Evolutionary conservation across 345 rosid species (phyloP).

Genomic region (Camelina sativa): DNA sequence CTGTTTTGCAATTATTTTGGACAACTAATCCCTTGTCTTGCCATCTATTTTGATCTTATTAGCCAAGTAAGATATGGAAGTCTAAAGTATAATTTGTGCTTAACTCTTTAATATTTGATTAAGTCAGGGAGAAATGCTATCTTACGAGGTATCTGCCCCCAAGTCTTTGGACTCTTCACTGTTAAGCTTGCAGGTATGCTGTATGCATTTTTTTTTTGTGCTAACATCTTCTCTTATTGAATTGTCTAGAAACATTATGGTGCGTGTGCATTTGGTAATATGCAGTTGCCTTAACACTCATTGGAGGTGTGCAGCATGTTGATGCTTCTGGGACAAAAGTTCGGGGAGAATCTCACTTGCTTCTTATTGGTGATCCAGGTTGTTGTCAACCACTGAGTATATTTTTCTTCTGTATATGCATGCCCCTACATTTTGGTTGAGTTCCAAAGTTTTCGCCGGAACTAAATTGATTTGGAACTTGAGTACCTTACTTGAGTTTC

Average conservation of each 20-base stretch:
- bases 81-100: not conserved
- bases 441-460: not conserved
- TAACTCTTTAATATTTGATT: not conserved
- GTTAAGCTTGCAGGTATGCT: slow-evolving; percentile 89
- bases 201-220: slow-evolving; percentile 26
- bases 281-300: slow-evolving; percentile 84
- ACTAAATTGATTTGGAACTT: not conserved
- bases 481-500: not conserved
- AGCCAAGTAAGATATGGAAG: not conserved
- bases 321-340: slow-evolving; percentile 95
- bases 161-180: slow-evolving; percentile 97
- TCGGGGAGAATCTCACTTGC: slow-evolving; percentile 96
- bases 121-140: slow-evolving; percentile 83
- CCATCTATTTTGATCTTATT: not conserved
- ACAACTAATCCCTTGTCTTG: not conserved
- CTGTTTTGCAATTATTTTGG: slow-evolving; percentile 5
- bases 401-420: not conserved
- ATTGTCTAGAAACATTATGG: slow-evolving; percentile 10
- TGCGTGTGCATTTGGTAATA: slow-evolving; percentile 30
- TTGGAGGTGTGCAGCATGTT: slow-evolving; percentile 97
- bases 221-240: slow-evolving; percentile 10
- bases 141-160: slow-evolving; percentile 88
- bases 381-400: slow-evolving; percentile 21
- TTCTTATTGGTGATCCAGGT: slow-evolving; percentile 99
- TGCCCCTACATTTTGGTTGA: not conserved